A percentile compares a stretch with the other conserved stretches of the same genome.
Evolutionary conservation across 495 filamentous ascomycete species (phyloP).

Genomic region (Aspergillus haitiensis): DNA sequence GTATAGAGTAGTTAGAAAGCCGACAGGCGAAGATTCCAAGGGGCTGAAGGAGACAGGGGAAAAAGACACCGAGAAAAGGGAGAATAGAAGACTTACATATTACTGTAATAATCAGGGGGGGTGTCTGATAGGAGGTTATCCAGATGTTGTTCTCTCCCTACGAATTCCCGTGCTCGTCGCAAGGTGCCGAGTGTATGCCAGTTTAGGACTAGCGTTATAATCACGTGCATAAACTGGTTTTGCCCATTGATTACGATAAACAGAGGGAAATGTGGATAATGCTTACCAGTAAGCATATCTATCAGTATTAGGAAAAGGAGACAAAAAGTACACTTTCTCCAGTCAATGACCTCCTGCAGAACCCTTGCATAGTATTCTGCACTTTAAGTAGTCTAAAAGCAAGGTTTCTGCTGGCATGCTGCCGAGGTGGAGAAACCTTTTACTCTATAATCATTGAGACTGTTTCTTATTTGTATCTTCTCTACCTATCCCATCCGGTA

Average conservation of each 20-base stretch:
- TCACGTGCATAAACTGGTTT: conserved; percentile 26
- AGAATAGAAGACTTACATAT: conserved; percentile 11
- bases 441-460: too few species aligned
- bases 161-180: conserved; percentile 24
- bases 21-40: not conserved
- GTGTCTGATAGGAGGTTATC: conserved; percentile 35
- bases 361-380: not conserved
- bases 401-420: not conserved
- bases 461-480: not conserved
- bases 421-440: too few species aligned
- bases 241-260: not conserved
- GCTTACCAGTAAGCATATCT: conserved; percentile 2
- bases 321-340: not conserved
- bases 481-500: not conserved
- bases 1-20: conserved; percentile 2
- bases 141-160: conserved; percentile 29
- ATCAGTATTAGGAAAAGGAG: not conserved
- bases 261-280: not conserved
- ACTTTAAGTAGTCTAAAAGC: not conserved
- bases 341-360: not conserved
- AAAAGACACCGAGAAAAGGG: not conserved
- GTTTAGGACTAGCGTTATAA: conserved; percentile 30
- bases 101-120: conserved; percentile 15
- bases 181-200: conserved; percentile 30
- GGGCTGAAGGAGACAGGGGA: not conserved